Base-by-base conservation (phyloP, 2,329 filamentous ascomycete species). In the Botrytis pseudocinerea region DNA sequence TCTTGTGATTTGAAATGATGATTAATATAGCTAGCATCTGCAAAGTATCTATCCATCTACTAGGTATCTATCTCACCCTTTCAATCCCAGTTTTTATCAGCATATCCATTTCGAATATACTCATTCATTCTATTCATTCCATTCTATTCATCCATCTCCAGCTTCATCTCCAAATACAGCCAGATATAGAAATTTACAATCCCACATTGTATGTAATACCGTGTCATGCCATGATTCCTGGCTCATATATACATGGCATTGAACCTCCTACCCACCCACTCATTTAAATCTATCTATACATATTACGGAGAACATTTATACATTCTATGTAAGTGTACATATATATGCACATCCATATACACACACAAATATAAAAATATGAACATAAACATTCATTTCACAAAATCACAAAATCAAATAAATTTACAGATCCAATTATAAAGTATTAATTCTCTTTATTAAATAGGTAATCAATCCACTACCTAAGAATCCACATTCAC, bases 361-460 rank as follows among this genome's bases (percentile, higher is more conserved):
- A 32, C 32, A 32, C 32, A 32, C 32, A 32, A 32, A 32, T 32
- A 32, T 25, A 48, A 22, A 32, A 32, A 32, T 32, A 32, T 25
- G 25, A 22, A 48, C 12, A 48, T 18, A 57, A 7, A 57, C 1
- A 8, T 57, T 9, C 6, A 54, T 54, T 25, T 28, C 51, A 54
- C 51, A 54, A 28, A 54, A 0, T 25, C 7, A 18, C n/a, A 28
- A 2, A 28, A 28, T 2, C 14, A 57, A 28, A 7, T 25, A 28
- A 57, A 14, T 3, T 7, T 18, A 18, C 51, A 5, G 14, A 57
- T 28, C 51, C 28, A 25, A n/a, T 16, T 42, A 48, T 25, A 12
- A 32, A 48, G 62, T 65, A 62, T 42, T 38, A 65, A 10, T 35
- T 46, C 62, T 64, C 42, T 48, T 42, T 48, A 48, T 65, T 65